Evolutionary conservation across 1,284 basidiomycete genomes (phyloP).

Genomic region (Cutaneotrichosporon spelunceum): DNA sequence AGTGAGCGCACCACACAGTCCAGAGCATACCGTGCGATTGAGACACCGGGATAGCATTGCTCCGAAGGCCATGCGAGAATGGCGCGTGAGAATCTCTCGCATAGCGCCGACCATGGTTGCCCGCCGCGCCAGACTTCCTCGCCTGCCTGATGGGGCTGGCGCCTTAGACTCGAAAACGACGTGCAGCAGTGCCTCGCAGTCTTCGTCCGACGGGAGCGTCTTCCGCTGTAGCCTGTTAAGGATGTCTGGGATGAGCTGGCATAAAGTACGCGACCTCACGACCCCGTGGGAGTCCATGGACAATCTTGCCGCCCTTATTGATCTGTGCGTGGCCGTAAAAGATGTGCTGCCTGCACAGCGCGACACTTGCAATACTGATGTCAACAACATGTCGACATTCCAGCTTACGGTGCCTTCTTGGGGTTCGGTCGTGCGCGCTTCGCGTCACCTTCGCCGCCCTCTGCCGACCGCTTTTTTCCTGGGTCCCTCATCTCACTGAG

Average conservation of each 20-base stretch:
- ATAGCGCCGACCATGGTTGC: slow-evolving; percentile 16
- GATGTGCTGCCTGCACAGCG: slow-evolving; percentile 26
- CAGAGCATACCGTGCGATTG: slow-evolving; percentile 16
- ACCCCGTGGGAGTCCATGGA: slow-evolving; percentile 39
- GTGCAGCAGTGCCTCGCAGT: slow-evolving; percentile 12
- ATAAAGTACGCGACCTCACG: slow-evolving; percentile 31
- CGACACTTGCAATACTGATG: slow-evolving; percentile 6
- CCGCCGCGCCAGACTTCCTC: not conserved
- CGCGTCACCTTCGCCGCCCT: slow-evolving; percentile 3
- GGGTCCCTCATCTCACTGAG: slow-evolving; percentile 23
- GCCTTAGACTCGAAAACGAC: slow-evolving; percentile 14
- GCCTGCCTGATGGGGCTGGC: not conserved
- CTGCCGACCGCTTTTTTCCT: slow-evolving; percentile 19
- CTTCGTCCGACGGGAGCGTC: not conserved
- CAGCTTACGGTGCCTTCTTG: not conserved
- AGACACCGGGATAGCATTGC: slow-evolving; percentile 20
- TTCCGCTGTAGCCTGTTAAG: slow-evolving; percentile 27
- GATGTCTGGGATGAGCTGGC: slow-evolving; percentile 33
- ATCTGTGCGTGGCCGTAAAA: slow-evolving; percentile 45
- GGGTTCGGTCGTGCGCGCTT: not conserved
- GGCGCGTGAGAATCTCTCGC: slow-evolving; percentile 30
- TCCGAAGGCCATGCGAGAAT: slow-evolving; percentile 25
- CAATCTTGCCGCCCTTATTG: slow-evolving; percentile 17
- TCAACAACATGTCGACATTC: not conserved
- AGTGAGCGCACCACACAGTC: slow-evolving; percentile 1